Percentiles rank a stretch among this genome's conserved stretches.
phyloP scores from a whole-genome alignment of 495 filamentous ascomycete genomes.

The Lophiotrema nucula region DNA sequence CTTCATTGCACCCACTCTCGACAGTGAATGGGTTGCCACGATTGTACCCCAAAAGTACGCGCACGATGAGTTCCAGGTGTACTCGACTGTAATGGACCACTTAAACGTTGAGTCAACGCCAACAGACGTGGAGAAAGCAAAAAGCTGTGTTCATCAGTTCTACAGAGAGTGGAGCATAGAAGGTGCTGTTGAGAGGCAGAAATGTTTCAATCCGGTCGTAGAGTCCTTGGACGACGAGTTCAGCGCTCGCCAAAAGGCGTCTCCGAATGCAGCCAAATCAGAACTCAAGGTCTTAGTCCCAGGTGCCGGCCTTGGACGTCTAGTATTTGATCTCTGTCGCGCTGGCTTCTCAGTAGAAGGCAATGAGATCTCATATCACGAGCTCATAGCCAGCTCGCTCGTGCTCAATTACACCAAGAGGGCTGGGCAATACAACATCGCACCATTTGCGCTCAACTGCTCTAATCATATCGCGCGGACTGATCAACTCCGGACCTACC shows the following conservation, averaged over 20 bases:
- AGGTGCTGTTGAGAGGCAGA: conserved; percentile 67
- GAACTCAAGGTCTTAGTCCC: conserved; percentile 73
- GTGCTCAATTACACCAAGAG: conserved; percentile 71
- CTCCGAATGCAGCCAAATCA: conserved; percentile 26
- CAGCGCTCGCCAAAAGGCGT: conserved; percentile 24
- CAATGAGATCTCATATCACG: conserved; percentile 95
- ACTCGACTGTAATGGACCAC: conserved; percentile 26
- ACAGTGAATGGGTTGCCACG: conserved; percentile 21
- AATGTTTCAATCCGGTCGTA: conserved; percentile 72
- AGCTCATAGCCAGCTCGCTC: conserved; percentile 81
- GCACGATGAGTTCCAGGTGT: conserved; percentile 22
- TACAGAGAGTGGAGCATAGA: conserved; percentile 92
- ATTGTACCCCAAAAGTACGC: conserved; percentile 15
- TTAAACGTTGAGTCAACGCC: conserved; percentile 48
- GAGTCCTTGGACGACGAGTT: conserved; percentile 59
- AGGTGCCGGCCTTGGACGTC: conserved; percentile 81
- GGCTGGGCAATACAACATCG: conserved; percentile 53
- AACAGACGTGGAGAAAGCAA: conserved; percentile 71
- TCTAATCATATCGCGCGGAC: conserved; percentile 70
- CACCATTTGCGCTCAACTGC: conserved; percentile 77
- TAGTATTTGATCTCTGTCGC: conserved; percentile 82
- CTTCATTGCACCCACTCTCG: conserved; percentile 51
- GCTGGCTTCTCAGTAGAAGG: conserved; percentile 76
- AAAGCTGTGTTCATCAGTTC: conserved; percentile 86
- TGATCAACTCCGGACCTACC: conserved; percentile 68